Evolutionary conservation across 495 filamentous ascomycete genomes (phyloP), one percentile per base, ranked within the genome.

Genomic region (Penicillium simplicissimum): DNA sequence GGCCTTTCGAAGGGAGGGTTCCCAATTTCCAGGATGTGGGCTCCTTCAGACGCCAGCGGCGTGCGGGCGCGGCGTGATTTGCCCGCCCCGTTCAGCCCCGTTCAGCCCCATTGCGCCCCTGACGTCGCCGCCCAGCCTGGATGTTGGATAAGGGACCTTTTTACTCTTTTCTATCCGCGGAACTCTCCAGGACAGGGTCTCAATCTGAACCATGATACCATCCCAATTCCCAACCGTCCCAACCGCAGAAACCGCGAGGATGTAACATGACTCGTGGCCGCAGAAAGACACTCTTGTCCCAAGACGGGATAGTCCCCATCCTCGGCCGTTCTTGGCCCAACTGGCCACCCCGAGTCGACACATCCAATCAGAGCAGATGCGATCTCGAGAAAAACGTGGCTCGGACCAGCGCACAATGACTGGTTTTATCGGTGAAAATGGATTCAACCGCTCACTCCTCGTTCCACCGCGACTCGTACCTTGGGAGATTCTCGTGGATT

Each of bases 171-270:
- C 28, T 31, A 5, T 31, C 28, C 28, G 4, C 6, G 5, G 19
- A 5, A 10, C 28, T 34, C 51, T 31, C n/a, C n/a, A n/a, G n/a
- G n/a, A n/a, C n/a, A n/a, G n/a, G n/a, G n/a, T n/a, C n/a, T n/a
- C n/a, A n/a, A n/a, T n/a, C n/a, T n/a, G n/a, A n/a, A n/a, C n/a
- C n/a, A n/a, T n/a, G n/a, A n/a, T n/a, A n/a, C n/a, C n/a, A n/a
- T n/a, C n/a, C n/a, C n/a, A n/a, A n/a, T n/a, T n/a, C n/a, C n/a
- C 8, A 34, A 53, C 31, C 51, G 51, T 53, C 51, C 51, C 51
- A 31, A 14, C 51, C 51, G 51, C 51, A 53, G 33, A 53, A 53
- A 36, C 28, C 25, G 31, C 51, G 51, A 34, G 4, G 15, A 53
- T 53, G 51, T 36, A 53, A 53, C 51, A 35, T 9, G 51, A 28